Conservation (phyloP, 2,329 filamentous ascomycete species). For the Penicillium sp. region DNA sequence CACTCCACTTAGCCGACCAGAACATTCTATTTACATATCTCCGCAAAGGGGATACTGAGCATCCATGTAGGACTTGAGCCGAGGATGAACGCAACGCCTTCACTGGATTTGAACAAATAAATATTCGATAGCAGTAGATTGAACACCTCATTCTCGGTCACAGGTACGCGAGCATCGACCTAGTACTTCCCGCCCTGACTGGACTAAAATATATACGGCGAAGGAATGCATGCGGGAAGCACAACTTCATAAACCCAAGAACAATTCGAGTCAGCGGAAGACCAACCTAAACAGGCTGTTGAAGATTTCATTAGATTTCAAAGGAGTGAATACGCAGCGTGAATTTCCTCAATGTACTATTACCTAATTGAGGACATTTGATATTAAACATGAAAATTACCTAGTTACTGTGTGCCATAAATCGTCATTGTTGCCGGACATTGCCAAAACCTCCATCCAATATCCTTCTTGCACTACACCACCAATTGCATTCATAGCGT, state of each 20-base stretch:
- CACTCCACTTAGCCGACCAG: constrained; percentile 1
- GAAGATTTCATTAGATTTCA: no score
- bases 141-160: no score
- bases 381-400: background rate
- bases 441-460: background rate
- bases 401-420: background rate
- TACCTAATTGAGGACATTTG: background rate
- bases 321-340: background rate
- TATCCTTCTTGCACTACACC: no score
- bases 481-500: background rate
- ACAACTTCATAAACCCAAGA: no score
- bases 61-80: background rate
- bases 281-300: no score
- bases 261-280: no score
- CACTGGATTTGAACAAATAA: background rate
- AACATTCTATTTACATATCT: background rate
- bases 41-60: background rate
- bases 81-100: background rate
- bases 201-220: no score
- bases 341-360: background rate
- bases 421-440: background rate
- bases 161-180: no score
- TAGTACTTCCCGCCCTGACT: no score
- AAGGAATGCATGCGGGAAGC: no score
- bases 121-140: background rate